These are phyloP conservation scores for Daldinia eschscholtzii DNA, from an alignment of 2,329 filamentous ascomycete genomes.

Conservation along the genomic window DNA sequence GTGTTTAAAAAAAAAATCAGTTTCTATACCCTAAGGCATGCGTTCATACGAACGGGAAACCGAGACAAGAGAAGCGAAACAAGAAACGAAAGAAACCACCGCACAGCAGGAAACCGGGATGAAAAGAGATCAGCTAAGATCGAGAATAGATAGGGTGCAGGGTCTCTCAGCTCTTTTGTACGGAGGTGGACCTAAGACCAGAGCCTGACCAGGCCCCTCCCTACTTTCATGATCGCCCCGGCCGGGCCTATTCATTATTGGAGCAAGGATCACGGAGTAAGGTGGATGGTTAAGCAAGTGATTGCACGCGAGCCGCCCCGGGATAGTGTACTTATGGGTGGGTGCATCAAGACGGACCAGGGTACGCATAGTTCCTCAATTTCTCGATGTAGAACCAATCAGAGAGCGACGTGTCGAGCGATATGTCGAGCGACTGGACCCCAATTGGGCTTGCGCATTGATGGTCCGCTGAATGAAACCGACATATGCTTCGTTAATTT, in stretches of 20 bases:
- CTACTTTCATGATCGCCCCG: conserved; percentile 39
- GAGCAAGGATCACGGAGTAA: conserved; percentile 30
- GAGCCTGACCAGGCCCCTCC: conserved; percentile 29
- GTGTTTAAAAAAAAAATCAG: conserved; percentile 19
- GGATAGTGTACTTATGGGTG: conserved; percentile 42
- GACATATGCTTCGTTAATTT: conserved; percentile 32
- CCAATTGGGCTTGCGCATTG: conserved; percentile 37
- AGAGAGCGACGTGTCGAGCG: conserved; percentile 30
- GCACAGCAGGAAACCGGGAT: conserved; percentile 39
- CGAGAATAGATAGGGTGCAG: conserved; percentile 29
- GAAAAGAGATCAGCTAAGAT: conserved; percentile 38
- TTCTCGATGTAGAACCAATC: conserved; percentile 43
- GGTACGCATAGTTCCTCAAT: conserved; percentile 45
- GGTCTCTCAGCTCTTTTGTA: conserved; percentile 41
- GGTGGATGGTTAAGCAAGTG: conserved; percentile 38
- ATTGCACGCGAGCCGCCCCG: conserved; percentile 41
- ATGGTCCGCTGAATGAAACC: conserved; percentile 35
- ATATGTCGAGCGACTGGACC: conserved; percentile 32
- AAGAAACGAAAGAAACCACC: conserved; percentile 42
- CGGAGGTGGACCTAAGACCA: conserved; percentile 21
- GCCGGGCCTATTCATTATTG: conserved; percentile 32
- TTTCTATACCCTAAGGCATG: conserved; percentile 39
- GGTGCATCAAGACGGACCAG: conserved; percentile 44
- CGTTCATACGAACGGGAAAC: conserved; percentile 30
- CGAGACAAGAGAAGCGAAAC: conserved; percentile 40